These are phyloP conservation scores for Sophora flavescens DNA, from an alignment of 306 rosid genomes.

Conservation along the genomic window DNA sequence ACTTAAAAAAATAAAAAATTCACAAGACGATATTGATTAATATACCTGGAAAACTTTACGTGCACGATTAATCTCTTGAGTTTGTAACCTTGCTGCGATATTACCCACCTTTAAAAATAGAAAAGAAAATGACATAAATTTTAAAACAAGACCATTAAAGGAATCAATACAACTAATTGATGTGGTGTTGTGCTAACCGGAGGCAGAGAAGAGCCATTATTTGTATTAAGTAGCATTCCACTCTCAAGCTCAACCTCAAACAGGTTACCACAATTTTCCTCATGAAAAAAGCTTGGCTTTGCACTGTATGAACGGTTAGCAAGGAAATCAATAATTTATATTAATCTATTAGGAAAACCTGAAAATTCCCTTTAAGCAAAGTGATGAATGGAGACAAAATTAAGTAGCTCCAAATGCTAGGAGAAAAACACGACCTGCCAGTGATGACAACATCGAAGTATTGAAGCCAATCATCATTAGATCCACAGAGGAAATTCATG, in stretches of 20 bases:
- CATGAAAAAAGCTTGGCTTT: conserved; percentile 94
- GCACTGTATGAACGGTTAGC: conserved; percentile 71
- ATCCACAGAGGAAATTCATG: conserved; percentile 88
- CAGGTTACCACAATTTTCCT: conserved; percentile 84
- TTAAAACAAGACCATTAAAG: conserved; percentile 22
- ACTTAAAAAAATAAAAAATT: neutral
- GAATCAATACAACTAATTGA: conserved; percentile 13
- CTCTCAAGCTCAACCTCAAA: conserved; percentile 91
- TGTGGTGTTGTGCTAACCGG: conserved; percentile 61
- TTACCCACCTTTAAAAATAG: conserved; percentile 73
- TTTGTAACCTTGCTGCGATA: conserved; percentile 43
- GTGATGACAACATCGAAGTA: conserved; percentile 93
- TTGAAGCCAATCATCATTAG: conserved; percentile 83
- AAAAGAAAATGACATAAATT: neutral
- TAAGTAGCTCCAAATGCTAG: conserved; percentile 10
- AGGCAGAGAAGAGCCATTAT: conserved; percentile 92
- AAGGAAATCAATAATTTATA: conserved; percentile 18
- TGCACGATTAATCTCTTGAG: conserved; percentile 48
- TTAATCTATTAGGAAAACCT: conserved; percentile 1
- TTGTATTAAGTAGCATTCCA: conserved; percentile 93
- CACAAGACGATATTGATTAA: conserved; percentile 26
- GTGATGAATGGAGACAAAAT: conserved; percentile 32
- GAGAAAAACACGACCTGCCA: conserved; percentile 75
- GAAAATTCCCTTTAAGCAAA: conserved; percentile 9
- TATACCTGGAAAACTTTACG: conserved; percentile 87